Conservation (phyloP, 1,139 yeast genomes). For the Trichomonascaceae sp. region DNA sequence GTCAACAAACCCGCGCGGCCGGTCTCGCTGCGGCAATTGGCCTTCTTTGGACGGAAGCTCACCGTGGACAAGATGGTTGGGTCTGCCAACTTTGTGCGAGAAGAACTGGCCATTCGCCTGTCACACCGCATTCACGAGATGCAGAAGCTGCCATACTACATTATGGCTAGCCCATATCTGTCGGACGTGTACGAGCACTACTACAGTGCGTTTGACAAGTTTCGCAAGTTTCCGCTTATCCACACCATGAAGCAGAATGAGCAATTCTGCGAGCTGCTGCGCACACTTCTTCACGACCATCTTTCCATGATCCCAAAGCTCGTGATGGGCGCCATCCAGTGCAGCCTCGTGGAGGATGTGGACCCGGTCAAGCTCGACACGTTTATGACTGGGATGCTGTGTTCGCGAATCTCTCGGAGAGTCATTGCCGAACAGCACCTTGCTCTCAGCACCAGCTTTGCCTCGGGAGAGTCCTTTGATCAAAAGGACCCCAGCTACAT, state of each 20-base stretch:
- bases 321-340: conserved; percentile 87
- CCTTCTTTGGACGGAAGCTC: conserved; percentile 73
- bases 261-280: conserved; percentile 50
- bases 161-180: conserved; percentile 73
- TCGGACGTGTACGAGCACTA: conserved; percentile 82
- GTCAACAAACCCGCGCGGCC: conserved; percentile 65
- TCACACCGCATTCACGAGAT: conserved; percentile 69
- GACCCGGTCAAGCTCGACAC: conserved; percentile 53
- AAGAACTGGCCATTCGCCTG: conserved; percentile 72
- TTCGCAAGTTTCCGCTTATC: conserved; percentile 59
- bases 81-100: conserved; percentile 77
- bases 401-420: conserved; percentile 81
- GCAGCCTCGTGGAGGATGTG: conserved; percentile 48
- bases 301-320: conserved; percentile 70
- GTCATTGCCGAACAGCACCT: conserved; percentile 86
- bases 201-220: conserved; percentile 73
- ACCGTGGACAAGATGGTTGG: conserved; percentile 67
- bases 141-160: conserved; percentile 72
- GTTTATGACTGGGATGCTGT: conserved; percentile 60
- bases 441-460: conserved; percentile 56
- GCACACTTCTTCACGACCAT: conserved; percentile 56
- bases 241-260: conserved; percentile 60
- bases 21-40: conserved; percentile 73
- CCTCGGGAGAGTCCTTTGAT: conserved; percentile 12
- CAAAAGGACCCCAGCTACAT: conserved; percentile 48